These are phyloP conservation scores for Erodium chrysanthum DNA, from an alignment of 441 rosid species.

Conservation along the genomic window DNA sequence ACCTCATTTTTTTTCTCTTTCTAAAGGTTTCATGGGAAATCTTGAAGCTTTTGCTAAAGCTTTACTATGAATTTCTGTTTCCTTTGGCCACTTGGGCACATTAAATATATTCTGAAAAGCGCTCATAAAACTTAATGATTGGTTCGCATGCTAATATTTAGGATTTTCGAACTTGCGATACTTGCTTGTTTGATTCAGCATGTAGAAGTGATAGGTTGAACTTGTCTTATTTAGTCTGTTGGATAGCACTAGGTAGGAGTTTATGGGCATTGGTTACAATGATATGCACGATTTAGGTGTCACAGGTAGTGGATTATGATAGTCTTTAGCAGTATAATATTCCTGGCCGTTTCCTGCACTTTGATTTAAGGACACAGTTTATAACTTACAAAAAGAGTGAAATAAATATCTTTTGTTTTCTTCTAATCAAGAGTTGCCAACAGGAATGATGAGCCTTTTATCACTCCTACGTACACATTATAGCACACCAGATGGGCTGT, in stretches of 20 bases:
- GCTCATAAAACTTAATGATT: background rate
- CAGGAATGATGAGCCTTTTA: no score
- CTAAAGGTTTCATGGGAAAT: no score
- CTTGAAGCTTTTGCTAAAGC: no score
- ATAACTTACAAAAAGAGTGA: no score
- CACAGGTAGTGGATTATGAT: background rate
- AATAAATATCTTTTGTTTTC: no score
- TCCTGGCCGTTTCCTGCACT: background rate
- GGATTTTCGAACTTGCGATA: no score
- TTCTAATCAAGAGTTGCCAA: background rate
- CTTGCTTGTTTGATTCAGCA: background rate
- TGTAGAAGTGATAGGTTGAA: background rate
- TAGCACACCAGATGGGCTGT: background rate
- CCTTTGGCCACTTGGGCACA: background rate
- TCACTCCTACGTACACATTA: no score
- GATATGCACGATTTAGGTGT: background rate
- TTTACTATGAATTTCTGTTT: no score
- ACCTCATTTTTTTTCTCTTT: no score
- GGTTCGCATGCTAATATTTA: background rate
- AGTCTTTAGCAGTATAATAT: background rate
- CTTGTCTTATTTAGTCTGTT: background rate
- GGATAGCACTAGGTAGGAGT: background rate
- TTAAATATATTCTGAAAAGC: background rate
- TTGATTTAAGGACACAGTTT: background rate
- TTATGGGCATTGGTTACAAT: background rate